Evolutionary conservation across 306 rosid species (phyloP), one percentile per base, ranked within the genome.

Genomic region (Acacia melanoxylon): DNA sequence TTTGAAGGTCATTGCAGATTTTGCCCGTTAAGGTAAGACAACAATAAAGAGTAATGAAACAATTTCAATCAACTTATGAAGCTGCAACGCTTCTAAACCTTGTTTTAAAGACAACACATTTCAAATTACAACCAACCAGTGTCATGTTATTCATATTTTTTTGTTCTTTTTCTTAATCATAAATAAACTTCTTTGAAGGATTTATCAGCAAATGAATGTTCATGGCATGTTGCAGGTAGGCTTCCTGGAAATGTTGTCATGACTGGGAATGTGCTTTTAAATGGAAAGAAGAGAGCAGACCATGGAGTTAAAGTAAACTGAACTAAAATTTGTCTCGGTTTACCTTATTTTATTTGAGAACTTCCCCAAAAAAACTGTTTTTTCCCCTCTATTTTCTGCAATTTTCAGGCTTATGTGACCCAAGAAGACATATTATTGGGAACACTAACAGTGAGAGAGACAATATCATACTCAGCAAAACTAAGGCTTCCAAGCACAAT

Each of bases 351-450:
- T 27, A 29, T 63, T 14, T 29, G 14, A 27, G 15, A 29, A 14
- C 4, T 22, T 12, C 2, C 42, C 20, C 33, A 72, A 15, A 37
- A 31, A 29, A 6, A 25, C 24, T 56, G 44, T 80, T 9, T 54
- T 54, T 10, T 4, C 3, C 22, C 6, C 19, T 7, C 15, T 37
- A 0, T 56, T 52, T 10, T 76, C 44, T 29, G 14, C 17, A 72
- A 80, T 40, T 59, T 40, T 17, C 72, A 95, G 99, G 98, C 97
- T 24, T 95, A 93, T 78, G 97, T 95, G 87, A 93, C 98, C 44
- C 98, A 95, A 88, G 98, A 92, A 82, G 95, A 95, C 84, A 82
- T 74, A 83, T 67, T 95, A 72, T 72, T 95, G 86, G 99, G 97
- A 82, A 95, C 98, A 72, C 86, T 95, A 35, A 86, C 97, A 33